Conservation (phyloP, 805 yeast genomes). For the Wickerhamiella azyma region DNA sequence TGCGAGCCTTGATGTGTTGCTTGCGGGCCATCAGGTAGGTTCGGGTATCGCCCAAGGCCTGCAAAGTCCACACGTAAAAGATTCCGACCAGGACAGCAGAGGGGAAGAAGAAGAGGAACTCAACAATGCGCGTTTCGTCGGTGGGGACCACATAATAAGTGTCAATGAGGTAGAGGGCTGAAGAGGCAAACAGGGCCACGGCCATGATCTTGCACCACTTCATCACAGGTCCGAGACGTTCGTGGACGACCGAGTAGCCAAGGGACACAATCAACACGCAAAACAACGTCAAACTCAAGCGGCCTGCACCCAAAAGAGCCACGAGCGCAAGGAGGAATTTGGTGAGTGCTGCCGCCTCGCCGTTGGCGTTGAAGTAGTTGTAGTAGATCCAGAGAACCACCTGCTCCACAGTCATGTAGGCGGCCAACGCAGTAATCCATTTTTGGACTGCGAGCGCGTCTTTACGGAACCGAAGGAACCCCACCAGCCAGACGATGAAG, state of each 20-base stretch:
- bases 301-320: constrained; percentile 64
- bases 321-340: constrained; percentile 65
- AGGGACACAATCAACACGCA: constrained; percentile 69
- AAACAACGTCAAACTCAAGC: constrained; percentile 80
- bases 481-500: constrained; percentile 70
- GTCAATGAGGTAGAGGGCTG: constrained; percentile 40
- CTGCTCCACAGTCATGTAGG: constrained; percentile 70
- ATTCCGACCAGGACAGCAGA: constrained; percentile 51
- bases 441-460: constrained; percentile 83
- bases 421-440: constrained; percentile 75
- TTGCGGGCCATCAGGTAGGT: constrained; percentile 65
- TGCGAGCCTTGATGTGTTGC: constrained; percentile 77
- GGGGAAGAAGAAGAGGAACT: constrained; percentile 56
- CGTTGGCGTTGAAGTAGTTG: constrained; percentile 59
- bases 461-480: constrained; percentile 70
- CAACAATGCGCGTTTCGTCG: constrained; percentile 30
- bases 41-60: constrained; percentile 63
- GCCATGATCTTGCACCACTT: constrained; percentile 51
- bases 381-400: constrained; percentile 84
- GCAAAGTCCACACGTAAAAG: constrained; percentile 63
- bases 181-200: constrained; percentile 40
- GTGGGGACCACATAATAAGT: constrained; percentile 39
- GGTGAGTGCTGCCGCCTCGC: constrained; percentile 36
- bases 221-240: constrained; percentile 73
- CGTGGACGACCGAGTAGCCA: constrained; percentile 90